Percentiles rank a stretch among this genome's conserved stretches.
Evolutionary conservation across 129 eudicot species (phyloP).

Genomic region (Lonicera japonica): DNA sequence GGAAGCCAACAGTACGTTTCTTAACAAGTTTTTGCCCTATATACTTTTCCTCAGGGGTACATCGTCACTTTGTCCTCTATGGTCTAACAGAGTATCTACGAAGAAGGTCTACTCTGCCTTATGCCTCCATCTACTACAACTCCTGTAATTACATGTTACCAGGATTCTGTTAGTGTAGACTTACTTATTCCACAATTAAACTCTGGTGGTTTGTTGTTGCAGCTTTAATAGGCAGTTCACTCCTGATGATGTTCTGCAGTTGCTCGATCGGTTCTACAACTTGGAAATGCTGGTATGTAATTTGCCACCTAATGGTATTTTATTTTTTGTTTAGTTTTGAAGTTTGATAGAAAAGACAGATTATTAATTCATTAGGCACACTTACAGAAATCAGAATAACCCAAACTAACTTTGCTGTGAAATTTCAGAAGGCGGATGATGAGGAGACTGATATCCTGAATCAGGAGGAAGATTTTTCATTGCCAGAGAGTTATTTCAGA

Average conservation of each 20-base stretch:
- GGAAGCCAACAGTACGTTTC: too few species aligned
- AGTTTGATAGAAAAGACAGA: too few species aligned
- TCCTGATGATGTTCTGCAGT: slow-evolving; percentile 76
- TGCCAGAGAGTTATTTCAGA: slow-evolving; percentile 69
- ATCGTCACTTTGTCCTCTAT: slow-evolving; percentile 87
- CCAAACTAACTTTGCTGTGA: too few species aligned
- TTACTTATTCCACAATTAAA: background rate
- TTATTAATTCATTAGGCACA: too few species aligned
- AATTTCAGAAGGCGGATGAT: slow-evolving; percentile 62
- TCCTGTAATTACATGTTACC: too few species aligned
- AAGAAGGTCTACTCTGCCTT: slow-evolving; percentile 47
- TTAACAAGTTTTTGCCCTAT: too few species aligned
- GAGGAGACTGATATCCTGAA: slow-evolving; percentile 64
- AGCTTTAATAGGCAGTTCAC: slow-evolving; percentile 73
- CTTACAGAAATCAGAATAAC: too few species aligned
- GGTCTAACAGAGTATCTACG: slow-evolving; percentile 78
- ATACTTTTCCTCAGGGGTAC: slow-evolving; percentile 50
- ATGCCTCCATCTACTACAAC: background rate
- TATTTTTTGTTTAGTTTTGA: too few species aligned
- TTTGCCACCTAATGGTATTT: too few species aligned
- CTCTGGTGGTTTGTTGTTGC: slow-evolving; percentile 7
- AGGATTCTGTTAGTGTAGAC: too few species aligned
- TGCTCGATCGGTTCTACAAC: slow-evolving; percentile 87
- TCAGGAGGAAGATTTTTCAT: slow-evolving; percentile 75
- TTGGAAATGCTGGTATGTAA: slow-evolving; percentile 84